Base-by-base conservation (phyloP, 106 monocot species). In the Dendrobium catenatum region DNA sequence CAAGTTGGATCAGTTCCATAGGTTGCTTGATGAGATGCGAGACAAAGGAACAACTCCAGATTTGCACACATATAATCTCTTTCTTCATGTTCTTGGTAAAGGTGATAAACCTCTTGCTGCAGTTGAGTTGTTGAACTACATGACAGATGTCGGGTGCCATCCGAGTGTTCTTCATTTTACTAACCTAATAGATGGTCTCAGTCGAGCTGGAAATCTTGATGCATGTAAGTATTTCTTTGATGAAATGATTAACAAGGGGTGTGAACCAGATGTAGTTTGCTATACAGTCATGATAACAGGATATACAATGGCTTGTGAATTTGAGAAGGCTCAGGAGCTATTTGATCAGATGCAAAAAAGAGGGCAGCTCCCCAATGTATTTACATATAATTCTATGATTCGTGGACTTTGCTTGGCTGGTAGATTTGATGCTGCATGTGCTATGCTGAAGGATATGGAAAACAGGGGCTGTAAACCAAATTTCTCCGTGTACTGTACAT, bases 381-480 rank as follows among this genome's bases (percentile, higher is more conserved):
- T 86, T 79, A 98, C 98, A 19, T 98, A 95, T 68, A 95, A 95
- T 88, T 87, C 89, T n/a, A 93, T 98, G 85, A 95, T 98, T 41
- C 83, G 87, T 24, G 94, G 94, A 43, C 86, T 98, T 80, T 98
- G 98, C 68, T 19, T 84, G 54, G 33, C 77, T 27, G 92, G 91
- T 15, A 86, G 84, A 59, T 98, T 89, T 82, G 89, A 93, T 42
- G 89, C 91, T 78, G 98, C 98, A 68, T 87, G 89, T 20, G 56
- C 82, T 22, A 82, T 96, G 91, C 76, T 96, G 56, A 93, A 81
- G 56, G 86, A 85, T 43, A 95, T 98, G 92, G 91, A 90, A 17
- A 72, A 75, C 2, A 91, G 73, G 70, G 98, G 98, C 2, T 91
- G 93, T 54, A 87, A 78, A 70, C 98, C 94, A 29, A 95, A 92